Evolutionary conservation across 1,284 basidiomycete species (phyloP), one percentile per base, ranked within the genome.

Genomic region (Malassezia globosa): DNA sequence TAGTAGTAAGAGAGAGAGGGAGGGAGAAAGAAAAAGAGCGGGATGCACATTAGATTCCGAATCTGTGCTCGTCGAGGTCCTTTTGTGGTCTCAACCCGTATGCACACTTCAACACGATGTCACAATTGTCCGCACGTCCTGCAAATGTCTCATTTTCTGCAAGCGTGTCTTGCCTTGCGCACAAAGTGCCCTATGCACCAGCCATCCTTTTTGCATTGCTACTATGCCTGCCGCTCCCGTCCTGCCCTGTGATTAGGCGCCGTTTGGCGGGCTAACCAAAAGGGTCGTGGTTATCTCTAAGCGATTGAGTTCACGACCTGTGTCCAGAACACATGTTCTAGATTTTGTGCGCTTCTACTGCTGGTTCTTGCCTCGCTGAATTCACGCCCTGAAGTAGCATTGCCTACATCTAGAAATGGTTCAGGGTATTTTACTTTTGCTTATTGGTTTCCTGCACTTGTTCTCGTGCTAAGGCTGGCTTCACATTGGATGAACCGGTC

Each of bases 271-370:
- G 80, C 18, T 92, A 84, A 69, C 88, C 88, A 0, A 74, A 88
- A 33, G 88, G 92, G 69, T 92, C 84, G 84, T 88, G 86, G 65
- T 88, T 87, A 5, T 87, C 85, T 3, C 88, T 94, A 3, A 90
- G 87, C 23, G 86, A 88, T 7, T 87, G 87, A 16, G 62, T 63
- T 55, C 88, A 88, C 2, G 88, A 94, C 74, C 89, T 86, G 82
- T 87, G 84, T 56, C 86, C 85, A 18, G 84, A 92, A 59, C 77
- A 87, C 52, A 72, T 87, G 37, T 94, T 95, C 66, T 89, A 95
- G 60, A 81, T 92, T 40, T 75, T 90, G 39, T 90, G 94, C 59
- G 89, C 89, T 11, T 71, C 90, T 27, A 72, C 67, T 23, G 66
- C 71, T 6, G 71, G 84, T 6, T 88, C 87, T 0, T 82, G 89